Evolutionary conservation across 2,329 filamentous ascomycete genomes (phyloP).

Genomic region (Aureobasidium musti): DNA sequence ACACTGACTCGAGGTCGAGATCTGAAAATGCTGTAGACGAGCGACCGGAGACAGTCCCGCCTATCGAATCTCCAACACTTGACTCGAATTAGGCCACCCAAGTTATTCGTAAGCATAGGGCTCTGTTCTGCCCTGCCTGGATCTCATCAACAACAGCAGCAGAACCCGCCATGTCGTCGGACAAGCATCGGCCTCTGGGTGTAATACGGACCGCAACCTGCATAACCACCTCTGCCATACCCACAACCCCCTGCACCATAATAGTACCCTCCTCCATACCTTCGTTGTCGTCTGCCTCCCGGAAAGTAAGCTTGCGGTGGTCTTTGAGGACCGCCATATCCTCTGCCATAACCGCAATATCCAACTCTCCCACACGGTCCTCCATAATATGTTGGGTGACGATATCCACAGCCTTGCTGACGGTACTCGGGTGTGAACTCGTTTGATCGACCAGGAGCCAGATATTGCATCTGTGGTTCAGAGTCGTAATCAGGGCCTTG

Average conservation of each 20-base stretch:
- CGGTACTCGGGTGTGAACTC: not conserved
- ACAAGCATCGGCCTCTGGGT: not conserved
- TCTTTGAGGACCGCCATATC: not conserved
- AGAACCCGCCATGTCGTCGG: not conserved
- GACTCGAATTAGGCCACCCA: not conserved
- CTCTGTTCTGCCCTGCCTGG: not conserved
- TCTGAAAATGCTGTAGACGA: not conserved
- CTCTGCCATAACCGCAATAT: not conserved
- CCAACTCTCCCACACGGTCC: not conserved
- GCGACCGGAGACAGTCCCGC: not conserved
- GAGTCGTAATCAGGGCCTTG: not conserved
- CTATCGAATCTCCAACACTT: not conserved
- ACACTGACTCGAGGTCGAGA: not conserved
- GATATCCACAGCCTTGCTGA: conserved; percentile 24
- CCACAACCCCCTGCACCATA: conserved; percentile 7
- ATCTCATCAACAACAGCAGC: conserved; percentile 8
- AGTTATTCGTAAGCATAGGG: not conserved
- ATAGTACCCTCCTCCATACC: conserved; percentile 17
- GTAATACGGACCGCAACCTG: not conserved
- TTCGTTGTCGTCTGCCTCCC: not conserved
- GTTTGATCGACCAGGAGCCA: not conserved
- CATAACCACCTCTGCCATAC: conserved; percentile 19
- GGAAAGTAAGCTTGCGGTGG: conserved; percentile 19
- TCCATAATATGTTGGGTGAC: conserved; percentile 3
- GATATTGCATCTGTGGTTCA: conserved; percentile 17